Evolutionary conservation across 164 flowering plant genomes (phyloP), one percentile per base, ranked within the genome.

Genomic region (Berberis vulgaris): DNA sequence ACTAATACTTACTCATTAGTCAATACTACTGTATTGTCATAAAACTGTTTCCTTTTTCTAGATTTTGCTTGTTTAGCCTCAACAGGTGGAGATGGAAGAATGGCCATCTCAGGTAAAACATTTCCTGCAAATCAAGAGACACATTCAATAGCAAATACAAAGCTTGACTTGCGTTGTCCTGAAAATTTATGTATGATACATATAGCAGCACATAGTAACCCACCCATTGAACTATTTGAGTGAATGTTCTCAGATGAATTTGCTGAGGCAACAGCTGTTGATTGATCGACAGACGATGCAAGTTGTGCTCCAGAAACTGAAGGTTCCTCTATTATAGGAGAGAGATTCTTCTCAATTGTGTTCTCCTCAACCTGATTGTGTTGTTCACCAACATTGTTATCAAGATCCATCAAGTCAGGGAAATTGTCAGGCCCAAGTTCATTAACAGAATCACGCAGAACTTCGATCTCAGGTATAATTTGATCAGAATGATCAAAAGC

Each of bases 21-120:
- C 65, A 95, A 71, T 59, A 87, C 97, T 2, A 78, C 68, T 12
- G 71, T 1, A 55, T 71, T 69, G 71, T 91, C 96, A 74, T 68
- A 83, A 9, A 57, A 62, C 41, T 58, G 74, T 61, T 79, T 89
- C 70, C 88, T 81, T 74, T 78, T 89, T 71, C 83, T 75, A 62
- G 41, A 42, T 62, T 80, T 83, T 43, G 68, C 64, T 54, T 66
- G 69, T 46, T 73, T 78, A 66, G 72, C 66, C 72, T 72, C 82
- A 63, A 62, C 66, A 11, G 78, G 77, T 61, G 97, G 96, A 49
- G 85, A 77, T 64, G 85, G 67, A 57, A 70, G 81, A 40, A 88
- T 46, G 26, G 62, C 82, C 67, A 84, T 38, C 39, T 73, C 75
- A 52, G 81, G 74, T 41, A 89, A 75, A 8, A n/a, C 12, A 64